Base-by-base conservation (phyloP, 2,329 filamentous ascomycete genomes). In the Immersiporthe knoxdaviesiana region DNA sequence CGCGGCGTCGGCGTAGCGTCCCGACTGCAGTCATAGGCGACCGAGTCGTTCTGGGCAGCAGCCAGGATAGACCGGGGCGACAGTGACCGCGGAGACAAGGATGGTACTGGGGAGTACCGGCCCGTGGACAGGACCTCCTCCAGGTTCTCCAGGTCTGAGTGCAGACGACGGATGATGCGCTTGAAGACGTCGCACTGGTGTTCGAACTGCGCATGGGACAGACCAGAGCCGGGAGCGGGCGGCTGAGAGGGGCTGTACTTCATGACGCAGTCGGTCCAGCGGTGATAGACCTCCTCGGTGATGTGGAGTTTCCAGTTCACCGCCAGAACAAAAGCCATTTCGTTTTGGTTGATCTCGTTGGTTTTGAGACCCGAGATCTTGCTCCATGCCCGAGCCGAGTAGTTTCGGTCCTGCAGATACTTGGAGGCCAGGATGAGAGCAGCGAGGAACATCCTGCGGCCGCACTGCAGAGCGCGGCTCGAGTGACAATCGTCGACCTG, bases 321-420 rank as follows among this genome's bases (percentile, higher is more conserved):
- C 60, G 94, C 92, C 71, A 91, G 83, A 61, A 99, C 86, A 78
- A 98, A 99, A 24, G 92, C 90, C 79, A 97, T 91, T 82, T 99
- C 96, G 79, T 98, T 98, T 77, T 94, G 91, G 81, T 98, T 98
- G 80, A 99, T 98, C 81, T 99, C 96, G 68, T 88, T 84, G 3
- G 94, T 94, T 78, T 92, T 93, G 68, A 99, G 85, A n/a, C 96
- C 96, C 24, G 96, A 98, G 75, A 99, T 99, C 84, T 97, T 98
- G 80, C 95, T 98, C 96, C 96, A 99, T 56, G 96, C 96, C 68
- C 95, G 91, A 63, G 96, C 94, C 18, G 96, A 98, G 81, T 97
- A 99, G 82, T 98, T 99, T 74, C 95, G 91, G 79, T 99, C 96
- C 81, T 99, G 96, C 61, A 99, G 84, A 78, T 98, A 99, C 83